Evolutionary conservation across 495 filamentous ascomycete species (phyloP).

Genomic region (Aspergillus cristatus): DNA sequence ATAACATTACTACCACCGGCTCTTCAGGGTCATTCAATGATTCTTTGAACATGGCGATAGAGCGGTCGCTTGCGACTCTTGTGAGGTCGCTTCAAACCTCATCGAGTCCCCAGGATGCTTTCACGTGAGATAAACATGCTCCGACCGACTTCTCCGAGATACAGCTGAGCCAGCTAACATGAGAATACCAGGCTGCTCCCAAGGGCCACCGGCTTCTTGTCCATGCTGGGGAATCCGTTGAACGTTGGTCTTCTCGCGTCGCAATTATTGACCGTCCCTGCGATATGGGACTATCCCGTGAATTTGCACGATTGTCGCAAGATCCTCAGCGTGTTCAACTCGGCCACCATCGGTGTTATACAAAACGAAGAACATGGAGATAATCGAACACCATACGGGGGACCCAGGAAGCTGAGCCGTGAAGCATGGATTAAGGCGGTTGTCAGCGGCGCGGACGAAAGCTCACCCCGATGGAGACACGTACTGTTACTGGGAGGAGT

Average conservation of each 20-base stretch:
- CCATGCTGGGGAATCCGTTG: slow-evolving; percentile 77
- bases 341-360: slow-evolving; percentile 59
- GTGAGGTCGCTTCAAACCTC: slow-evolving; percentile 43
- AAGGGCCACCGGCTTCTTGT: slow-evolving; percentile 73
- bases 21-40: background rate
- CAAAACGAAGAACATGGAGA: slow-evolving; percentile 42
- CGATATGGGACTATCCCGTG: slow-evolving; percentile 72
- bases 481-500: slow-evolving; percentile 71
- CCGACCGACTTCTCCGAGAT: slow-evolving; percentile 3
- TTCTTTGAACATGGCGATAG: slow-evolving; percentile 32
- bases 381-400: slow-evolving; percentile 27
- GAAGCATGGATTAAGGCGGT: slow-evolving; percentile 83
- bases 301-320: slow-evolving; percentile 64
- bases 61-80: slow-evolving; percentile 42
- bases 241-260: slow-evolving; percentile 85
- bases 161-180: slow-evolving; percentile 8
- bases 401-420: slow-evolving; percentile 40
- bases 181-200: slow-evolving; percentile 54
- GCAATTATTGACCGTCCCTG: slow-evolving; percentile 77
- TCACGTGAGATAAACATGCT: slow-evolving; percentile 36
- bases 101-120: slow-evolving; percentile 42
- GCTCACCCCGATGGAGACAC: slow-evolving; percentile 83
- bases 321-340: slow-evolving; percentile 81
- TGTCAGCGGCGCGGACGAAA: slow-evolving; percentile 73
- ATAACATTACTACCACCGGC: slow-evolving; percentile 2